A percentile compares a stretch with the other conserved stretches of the same genome.
phyloP scores from a whole-genome alignment of 2,329 filamentous ascomycete genomes.

The Westerdykella sp. region DNA sequence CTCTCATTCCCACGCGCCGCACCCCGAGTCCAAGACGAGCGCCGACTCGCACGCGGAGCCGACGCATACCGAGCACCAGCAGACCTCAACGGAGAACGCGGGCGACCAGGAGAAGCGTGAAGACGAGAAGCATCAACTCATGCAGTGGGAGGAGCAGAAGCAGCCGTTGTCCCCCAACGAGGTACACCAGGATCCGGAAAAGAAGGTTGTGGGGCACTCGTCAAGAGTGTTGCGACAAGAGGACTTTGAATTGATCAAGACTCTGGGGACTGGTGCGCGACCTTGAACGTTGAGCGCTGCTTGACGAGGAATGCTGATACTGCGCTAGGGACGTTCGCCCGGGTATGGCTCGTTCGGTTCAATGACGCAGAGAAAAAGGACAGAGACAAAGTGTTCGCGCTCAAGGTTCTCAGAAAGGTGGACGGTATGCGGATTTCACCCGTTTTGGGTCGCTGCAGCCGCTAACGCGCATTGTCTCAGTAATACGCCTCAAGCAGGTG shows the following conservation, averaged over 20 bases:
- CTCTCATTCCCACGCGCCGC: conserved; percentile 23
- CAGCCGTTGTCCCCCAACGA: conserved; percentile 39
- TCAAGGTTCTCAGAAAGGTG: conserved; percentile 67
- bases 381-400: conserved; percentile 63
- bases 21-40: neutral
- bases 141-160: conserved; percentile 44
- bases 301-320: conserved; percentile 15
- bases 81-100: conserved; percentile 31
- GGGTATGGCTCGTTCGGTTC: conserved; percentile 71
- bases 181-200: conserved; percentile 39
- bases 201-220: conserved; percentile 45
- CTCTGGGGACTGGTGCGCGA: conserved; percentile 63
- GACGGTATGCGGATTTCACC: conserved; percentile 38
- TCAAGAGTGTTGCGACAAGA: conserved; percentile 43
- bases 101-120: conserved; percentile 38
- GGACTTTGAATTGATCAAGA: conserved; percentile 69
- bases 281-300: too few relatives aligned
- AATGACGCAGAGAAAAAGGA: conserved; percentile 48
- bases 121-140: conserved; percentile 42
- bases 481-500: conserved; percentile 78
- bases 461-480: conserved; percentile 36
- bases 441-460: conserved; percentile 5
- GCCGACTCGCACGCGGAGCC: neutral
- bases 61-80: conserved; percentile 12
- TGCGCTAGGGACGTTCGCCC: conserved; percentile 65